Conservation (phyloP, 345 rosid species). For the Capsella bursapastoris region DNA sequence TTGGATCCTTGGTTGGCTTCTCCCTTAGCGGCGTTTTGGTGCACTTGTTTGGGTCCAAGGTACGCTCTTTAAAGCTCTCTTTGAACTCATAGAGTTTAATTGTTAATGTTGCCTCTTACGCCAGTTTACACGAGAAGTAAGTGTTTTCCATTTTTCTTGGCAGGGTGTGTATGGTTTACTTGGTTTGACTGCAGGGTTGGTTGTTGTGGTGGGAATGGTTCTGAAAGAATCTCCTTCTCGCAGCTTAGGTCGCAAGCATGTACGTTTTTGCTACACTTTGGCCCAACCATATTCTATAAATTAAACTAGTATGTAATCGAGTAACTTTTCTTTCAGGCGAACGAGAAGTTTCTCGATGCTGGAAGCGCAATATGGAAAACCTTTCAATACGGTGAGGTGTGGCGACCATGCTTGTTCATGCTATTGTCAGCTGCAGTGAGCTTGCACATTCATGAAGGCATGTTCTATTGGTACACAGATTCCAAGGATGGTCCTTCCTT, state of each 20-base stretch:
- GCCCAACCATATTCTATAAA: not conserved
- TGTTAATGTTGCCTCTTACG: not conserved
- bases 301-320: not conserved
- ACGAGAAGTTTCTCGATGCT: slow-evolving; percentile 66
- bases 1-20: slow-evolving; percentile 70
- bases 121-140: not conserved
- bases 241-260: slow-evolving; percentile 50
- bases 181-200: slow-evolving; percentile 57
- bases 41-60: slow-evolving; percentile 65
- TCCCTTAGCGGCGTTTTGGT: slow-evolving; percentile 69
- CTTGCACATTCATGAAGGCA: slow-evolving; percentile 71
- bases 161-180: slow-evolving; percentile 78
- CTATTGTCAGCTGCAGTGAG: slow-evolving; percentile 65
- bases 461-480: slow-evolving; percentile 91
- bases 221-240: slow-evolving; percentile 53
- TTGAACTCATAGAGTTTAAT: not conserved
- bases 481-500: slow-evolving; percentile 82
- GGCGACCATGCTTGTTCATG: slow-evolving; percentile 78
- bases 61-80: slow-evolving; percentile 26
- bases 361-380: slow-evolving; percentile 67
- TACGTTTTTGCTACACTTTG: slow-evolving; percentile 33
- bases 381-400: slow-evolving; percentile 61
- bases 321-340: slow-evolving; percentile 50
- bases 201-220: slow-evolving; percentile 55
- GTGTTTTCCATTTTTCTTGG: slow-evolving; percentile 30